Percentiles rank a stretch among this genome's conserved stretches.
Conservation (phyloP, 768 basidiomycete species). For the Termitomyces bulborhizus region DNA sequence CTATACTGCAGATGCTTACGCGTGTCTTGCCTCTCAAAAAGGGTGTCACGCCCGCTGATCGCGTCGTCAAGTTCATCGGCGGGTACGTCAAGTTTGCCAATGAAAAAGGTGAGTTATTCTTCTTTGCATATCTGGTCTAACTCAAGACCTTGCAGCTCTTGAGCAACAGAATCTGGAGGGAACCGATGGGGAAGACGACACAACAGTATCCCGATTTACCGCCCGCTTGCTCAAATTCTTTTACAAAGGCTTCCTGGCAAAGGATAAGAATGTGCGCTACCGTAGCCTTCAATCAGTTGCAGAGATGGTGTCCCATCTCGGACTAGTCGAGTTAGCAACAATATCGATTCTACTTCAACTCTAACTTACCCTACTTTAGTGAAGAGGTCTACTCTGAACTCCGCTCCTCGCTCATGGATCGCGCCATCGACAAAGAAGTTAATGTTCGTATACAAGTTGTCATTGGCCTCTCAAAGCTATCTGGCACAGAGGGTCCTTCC, state of each 20-base stretch:
- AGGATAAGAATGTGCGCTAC: conserved; percentile 84
- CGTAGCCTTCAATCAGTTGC: conserved; percentile 73
- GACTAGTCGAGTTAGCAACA: conserved; percentile 74
- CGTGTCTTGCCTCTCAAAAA: conserved; percentile 72
- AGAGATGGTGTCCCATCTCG: conserved; percentile 73
- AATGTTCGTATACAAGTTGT: conserved; percentile 75
- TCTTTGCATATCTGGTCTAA: neutral
- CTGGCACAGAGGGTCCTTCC: conserved; percentile 57
- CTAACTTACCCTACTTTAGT: conserved; percentile 31
- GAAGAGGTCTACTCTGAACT: conserved; percentile 68
- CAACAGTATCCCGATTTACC: conserved; percentile 63
- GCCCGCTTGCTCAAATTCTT: conserved; percentile 59
- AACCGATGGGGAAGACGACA: conserved; percentile 44
- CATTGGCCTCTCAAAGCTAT: conserved; percentile 72
- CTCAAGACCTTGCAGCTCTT: conserved; percentile 21
- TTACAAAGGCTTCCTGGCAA: conserved; percentile 72
- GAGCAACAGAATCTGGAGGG: conserved; percentile 37
- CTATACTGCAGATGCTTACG: conserved; percentile 53
- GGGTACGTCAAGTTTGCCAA: conserved; percentile 72
- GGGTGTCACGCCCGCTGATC: conserved; percentile 68
- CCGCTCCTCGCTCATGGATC: conserved; percentile 57
- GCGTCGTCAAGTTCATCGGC: conserved; percentile 76
- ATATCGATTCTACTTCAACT: neutral
- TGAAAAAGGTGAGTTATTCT: conserved; percentile 54
- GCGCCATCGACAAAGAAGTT: conserved; percentile 75